A percentile compares a stretch with the other conserved stretches of the same genome.
phyloP scores from a whole-genome alignment of 1,284 basidiomycete species.

The Rhizoctonia solani region DNA sequence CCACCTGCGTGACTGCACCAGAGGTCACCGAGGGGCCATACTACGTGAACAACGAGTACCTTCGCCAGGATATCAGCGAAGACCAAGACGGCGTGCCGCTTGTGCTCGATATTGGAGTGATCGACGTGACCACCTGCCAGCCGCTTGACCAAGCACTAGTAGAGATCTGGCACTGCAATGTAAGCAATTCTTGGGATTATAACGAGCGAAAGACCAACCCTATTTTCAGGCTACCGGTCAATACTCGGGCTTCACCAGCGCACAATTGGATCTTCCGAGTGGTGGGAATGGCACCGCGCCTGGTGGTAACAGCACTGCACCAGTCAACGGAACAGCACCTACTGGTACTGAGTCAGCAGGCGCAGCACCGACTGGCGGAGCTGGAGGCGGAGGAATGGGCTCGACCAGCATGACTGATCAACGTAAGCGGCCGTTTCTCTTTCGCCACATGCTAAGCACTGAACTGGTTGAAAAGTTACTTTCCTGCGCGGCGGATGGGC shows the following conservation, averaged over 20 bases:
- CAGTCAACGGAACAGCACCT: neutral
- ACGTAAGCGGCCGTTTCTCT: constrained; percentile 41
- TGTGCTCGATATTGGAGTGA: constrained; percentile 68
- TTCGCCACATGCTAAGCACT: neutral
- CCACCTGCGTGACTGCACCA: constrained; percentile 44
- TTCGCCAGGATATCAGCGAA: constrained; percentile 58
- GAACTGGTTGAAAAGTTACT: constrained; percentile 42
- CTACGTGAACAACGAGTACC: constrained; percentile 53
- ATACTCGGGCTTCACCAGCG: constrained; percentile 51
- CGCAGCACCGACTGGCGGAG: neutral
- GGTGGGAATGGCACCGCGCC: constrained; percentile 14
- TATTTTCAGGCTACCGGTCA: constrained; percentile 43
- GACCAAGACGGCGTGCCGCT: constrained; percentile 56
- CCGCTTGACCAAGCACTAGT: constrained; percentile 69
- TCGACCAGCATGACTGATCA: constrained; percentile 30
- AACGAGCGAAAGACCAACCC: neutral
- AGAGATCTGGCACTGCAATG: constrained; percentile 63
- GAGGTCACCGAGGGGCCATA: constrained; percentile 53
- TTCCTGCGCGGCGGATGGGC: constrained; percentile 70
- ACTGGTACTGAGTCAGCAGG: neutral
- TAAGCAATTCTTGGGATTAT: constrained; percentile 34
- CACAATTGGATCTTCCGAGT: neutral
- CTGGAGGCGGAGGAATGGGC: constrained; percentile 9
- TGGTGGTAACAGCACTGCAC: neutral
- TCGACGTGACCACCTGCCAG: constrained; percentile 73